Evolutionary conservation across 2,329 filamentous ascomycete genomes (phyloP).

Genomic region (Eutypella sp.): DNA sequence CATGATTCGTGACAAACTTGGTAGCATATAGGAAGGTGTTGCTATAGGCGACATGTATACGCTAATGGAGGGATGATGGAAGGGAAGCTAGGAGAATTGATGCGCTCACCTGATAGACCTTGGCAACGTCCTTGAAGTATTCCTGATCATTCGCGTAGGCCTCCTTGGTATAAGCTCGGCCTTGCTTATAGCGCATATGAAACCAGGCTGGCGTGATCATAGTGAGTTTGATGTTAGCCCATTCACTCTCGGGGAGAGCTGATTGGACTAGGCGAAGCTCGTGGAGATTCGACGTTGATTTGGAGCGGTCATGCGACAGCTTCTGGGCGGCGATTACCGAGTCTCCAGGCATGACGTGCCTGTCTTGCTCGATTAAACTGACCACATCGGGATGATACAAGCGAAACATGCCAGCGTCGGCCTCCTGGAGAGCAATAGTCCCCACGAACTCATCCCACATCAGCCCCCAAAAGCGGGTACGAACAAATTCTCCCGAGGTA

Average conservation of each 20-base stretch:
- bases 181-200: constrained; percentile 55
- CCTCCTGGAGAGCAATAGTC: constrained; percentile 43
- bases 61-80: not conserved
- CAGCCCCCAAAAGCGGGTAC: constrained; percentile 47
- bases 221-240: constrained; percentile 49
- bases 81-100: not conserved
- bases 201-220: constrained; percentile 51
- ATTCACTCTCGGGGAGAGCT: constrained; percentile 40
- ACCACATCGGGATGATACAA: constrained; percentile 52
- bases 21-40: too few species aligned
- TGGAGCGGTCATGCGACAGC: constrained; percentile 37
- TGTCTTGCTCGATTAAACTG: constrained; percentile 46
- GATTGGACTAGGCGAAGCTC: constrained; percentile 45
- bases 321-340: constrained; percentile 48
- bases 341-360: constrained; percentile 52
- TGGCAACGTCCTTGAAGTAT: constrained; percentile 61
- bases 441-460: constrained; percentile 52
- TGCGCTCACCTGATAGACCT: constrained; percentile 48
- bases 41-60: not conserved
- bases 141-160: constrained; percentile 54
- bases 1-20: not conserved
- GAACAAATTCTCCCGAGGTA: constrained; percentile 65
- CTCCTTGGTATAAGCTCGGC: constrained; percentile 49
- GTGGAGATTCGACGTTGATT: constrained; percentile 43
- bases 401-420: constrained; percentile 47